Percentiles rank a stretch among this genome's conserved stretches.
phyloP scores from a whole-genome alignment of 225 moss, liverwort and hornwort species.

The Climacium dendroides region DNA sequence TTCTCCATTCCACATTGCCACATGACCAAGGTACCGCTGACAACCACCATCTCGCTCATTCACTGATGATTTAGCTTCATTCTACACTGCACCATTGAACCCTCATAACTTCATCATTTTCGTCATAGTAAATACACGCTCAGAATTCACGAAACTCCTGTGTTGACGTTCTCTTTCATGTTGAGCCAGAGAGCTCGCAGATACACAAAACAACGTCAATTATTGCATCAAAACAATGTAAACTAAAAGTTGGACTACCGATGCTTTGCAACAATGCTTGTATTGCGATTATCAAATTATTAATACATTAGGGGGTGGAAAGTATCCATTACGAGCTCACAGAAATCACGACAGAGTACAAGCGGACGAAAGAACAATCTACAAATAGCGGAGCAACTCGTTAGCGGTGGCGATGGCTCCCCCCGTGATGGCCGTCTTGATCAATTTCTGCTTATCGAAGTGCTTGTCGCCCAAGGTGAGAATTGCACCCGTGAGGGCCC shows the following conservation, averaged over 20 bases:
- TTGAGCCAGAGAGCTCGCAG: neutral
- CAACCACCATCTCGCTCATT: neutral
- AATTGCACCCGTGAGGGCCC: slow-evolving; percentile 60
- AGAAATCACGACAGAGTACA: neutral
- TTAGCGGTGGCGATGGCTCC: slow-evolving; percentile 69
- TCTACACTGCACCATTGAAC: neutral
- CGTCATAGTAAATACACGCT: neutral
- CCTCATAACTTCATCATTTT: neutral
- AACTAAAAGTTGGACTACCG: neutral
- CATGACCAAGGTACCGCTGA: neutral
- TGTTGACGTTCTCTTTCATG: neutral
- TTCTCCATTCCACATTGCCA: neutral
- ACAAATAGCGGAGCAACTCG: slow-evolving; percentile 44
- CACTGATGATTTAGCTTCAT: neutral
- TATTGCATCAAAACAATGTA: neutral
- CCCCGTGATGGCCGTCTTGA: slow-evolving; percentile 55
- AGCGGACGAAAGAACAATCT: neutral
- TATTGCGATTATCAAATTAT: neutral
- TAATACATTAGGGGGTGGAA: neutral
- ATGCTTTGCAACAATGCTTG: neutral
- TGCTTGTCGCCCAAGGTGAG: slow-evolving; percentile 38
- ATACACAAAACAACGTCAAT: neutral
- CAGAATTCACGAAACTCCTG: neutral
- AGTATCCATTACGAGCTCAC: neutral
- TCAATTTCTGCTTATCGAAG: slow-evolving; percentile 24